These are phyloP conservation scores for Apiospora pterosperma DNA, from an alignment of 2,329 filamentous ascomycete genomes.

Conservation along the genomic window DNA sequence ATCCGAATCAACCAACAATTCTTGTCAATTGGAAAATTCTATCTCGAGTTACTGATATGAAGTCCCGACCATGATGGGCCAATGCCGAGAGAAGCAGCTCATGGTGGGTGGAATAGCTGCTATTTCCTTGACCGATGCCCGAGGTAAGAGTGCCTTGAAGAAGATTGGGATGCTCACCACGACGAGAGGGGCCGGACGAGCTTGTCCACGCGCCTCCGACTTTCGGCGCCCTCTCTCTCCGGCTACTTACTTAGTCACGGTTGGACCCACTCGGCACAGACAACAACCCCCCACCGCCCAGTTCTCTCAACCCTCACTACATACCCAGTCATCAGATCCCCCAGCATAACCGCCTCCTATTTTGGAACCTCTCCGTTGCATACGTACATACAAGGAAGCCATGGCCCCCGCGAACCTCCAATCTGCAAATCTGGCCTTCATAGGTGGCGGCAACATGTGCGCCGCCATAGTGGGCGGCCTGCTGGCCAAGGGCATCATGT, in stretches of 20 bases:
- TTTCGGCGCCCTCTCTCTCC: neutral
- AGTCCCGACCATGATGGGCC: too few species aligned
- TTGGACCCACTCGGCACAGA: neutral
- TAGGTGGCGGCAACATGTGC: constrained; percentile 50
- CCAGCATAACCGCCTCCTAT: too few species aligned
- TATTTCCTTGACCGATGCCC: too few species aligned
- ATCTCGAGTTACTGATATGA: too few species aligned
- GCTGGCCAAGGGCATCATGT: constrained; percentile 36
- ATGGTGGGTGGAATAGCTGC: too few species aligned
- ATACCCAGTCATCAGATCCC: too few species aligned
- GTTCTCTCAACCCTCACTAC: neutral
- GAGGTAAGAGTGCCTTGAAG: too few species aligned
- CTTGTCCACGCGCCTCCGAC: neutral
- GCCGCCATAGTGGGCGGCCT: constrained; percentile 49
- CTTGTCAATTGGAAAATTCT: too few species aligned
- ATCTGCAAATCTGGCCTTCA: constrained; percentile 14
- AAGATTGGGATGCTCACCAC: too few species aligned
- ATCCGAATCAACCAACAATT: too few species aligned
- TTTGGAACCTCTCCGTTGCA: neutral
- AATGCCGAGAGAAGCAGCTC: too few species aligned
- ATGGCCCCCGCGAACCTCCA: neutral
- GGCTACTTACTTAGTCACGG: neutral
- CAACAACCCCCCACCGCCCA: neutral
- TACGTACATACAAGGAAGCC: neutral
- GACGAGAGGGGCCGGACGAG: neutral